phyloP scores from a whole-genome alignment of 2,329 filamentous ascomycete species.

The Penicillium thymicola region DNA sequence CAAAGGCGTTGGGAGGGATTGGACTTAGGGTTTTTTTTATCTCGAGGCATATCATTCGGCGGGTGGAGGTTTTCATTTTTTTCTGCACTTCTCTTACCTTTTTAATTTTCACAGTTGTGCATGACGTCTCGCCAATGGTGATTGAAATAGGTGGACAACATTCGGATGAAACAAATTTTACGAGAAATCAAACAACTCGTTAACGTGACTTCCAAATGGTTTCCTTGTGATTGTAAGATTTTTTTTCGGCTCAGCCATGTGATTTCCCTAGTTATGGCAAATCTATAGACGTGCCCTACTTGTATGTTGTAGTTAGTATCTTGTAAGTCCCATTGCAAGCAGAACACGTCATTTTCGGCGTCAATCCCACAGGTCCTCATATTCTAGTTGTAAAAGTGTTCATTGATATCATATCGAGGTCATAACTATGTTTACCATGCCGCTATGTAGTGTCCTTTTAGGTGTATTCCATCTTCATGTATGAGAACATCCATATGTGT shows the following conservation, averaged over 20 bases:
- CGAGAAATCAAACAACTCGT: background rate
- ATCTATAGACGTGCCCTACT: background rate
- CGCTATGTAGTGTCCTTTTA: background rate
- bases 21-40: background rate
- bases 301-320: background rate
- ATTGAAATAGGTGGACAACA: background rate
- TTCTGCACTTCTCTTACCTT: background rate
- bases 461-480: background rate
- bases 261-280: background rate
- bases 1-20: constrained; percentile 6
- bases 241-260: background rate
- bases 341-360: too few species aligned
- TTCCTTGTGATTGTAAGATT: background rate
- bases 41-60: constrained; percentile 5
- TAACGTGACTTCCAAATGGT: background rate
- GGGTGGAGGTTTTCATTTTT: constrained; percentile 1
- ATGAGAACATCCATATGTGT: constrained; percentile 55
- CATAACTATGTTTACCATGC: background rate
- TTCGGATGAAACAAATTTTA: background rate
- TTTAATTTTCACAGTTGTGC: background rate
- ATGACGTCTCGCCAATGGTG: background rate
- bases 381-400: background rate
- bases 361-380: too few species aligned
- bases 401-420: background rate
- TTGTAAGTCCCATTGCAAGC: too few species aligned